phyloP scores from a whole-genome alignment of 257 asterid species.

The Anisodus tanguticus region DNA sequence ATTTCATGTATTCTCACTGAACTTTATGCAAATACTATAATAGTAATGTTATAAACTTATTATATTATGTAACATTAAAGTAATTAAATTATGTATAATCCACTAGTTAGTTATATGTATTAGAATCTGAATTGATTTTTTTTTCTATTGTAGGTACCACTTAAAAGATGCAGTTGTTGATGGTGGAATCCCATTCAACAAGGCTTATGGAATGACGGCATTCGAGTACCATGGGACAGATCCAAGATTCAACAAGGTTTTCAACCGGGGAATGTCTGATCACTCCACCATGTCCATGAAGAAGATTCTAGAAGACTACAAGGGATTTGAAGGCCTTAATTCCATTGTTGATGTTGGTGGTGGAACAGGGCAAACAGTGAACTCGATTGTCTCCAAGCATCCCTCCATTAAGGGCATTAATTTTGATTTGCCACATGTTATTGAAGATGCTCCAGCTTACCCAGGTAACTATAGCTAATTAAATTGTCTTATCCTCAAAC shows the following conservation, averaged over 20 bases:
- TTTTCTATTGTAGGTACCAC: constrained; percentile 59
- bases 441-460: constrained; percentile 66
- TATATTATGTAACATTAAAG: no score
- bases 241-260: constrained; percentile 77
- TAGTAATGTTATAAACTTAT: no score
- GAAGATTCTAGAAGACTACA: constrained; percentile 66
- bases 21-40: neutral
- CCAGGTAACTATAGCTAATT: constrained; percentile 46
- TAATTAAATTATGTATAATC: no score
- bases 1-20: neutral
- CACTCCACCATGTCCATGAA: constrained; percentile 75
- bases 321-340: constrained; percentile 67
- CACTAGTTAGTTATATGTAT: neutral
- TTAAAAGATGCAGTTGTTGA: constrained; percentile 85
- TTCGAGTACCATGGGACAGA: constrained; percentile 83
- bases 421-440: constrained; percentile 84
- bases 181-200: constrained; percentile 87
- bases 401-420: constrained; percentile 74
- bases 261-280: constrained; percentile 80
- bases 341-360: constrained; percentile 96
- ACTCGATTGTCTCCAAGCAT: constrained; percentile 66
- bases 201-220: constrained; percentile 82
- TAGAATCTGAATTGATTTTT: neutral
- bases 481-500: neutral
- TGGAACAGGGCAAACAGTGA: constrained; percentile 77